These are phyloP conservation scores for Linum trigynum DNA, from an alignment of 345 rosid species.

Conservation along the genomic window DNA sequence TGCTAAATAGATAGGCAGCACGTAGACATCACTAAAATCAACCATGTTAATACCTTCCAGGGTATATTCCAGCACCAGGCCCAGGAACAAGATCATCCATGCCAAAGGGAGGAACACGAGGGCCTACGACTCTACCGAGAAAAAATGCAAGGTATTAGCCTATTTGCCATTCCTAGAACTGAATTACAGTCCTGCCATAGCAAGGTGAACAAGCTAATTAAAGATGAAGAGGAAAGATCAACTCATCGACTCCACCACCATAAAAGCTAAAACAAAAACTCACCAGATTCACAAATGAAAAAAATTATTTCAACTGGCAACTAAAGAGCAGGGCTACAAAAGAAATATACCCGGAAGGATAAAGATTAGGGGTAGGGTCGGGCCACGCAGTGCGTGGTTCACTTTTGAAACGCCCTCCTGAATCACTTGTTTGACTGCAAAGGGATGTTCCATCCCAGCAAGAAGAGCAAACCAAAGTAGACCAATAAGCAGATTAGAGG, in stretches of 20 bases:
- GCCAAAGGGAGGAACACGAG: constrained; percentile 41
- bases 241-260: not conserved
- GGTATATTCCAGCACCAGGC: constrained; percentile 68
- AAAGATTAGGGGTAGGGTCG: constrained; percentile 30
- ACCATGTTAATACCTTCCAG: constrained; percentile 35
- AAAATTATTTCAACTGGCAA: no score
- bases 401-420: constrained; percentile 17
- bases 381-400: constrained; percentile 23
- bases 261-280: not conserved
- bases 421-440: constrained; percentile 34
- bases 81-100: constrained; percentile 60
- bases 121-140: constrained; percentile 37
- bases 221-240: no score
- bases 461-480: not conserved
- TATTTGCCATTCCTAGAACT: not conserved
- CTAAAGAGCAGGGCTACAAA: constrained; percentile 3
- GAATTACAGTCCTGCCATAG: not conserved
- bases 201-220: not conserved
- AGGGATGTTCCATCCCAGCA: not conserved
- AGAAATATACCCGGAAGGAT: constrained; percentile 49
- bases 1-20: not conserved
- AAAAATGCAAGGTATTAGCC: not conserved
- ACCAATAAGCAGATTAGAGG: not conserved
- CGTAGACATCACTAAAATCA: not conserved
- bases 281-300: not conserved